Base-by-base conservation (phyloP, 805 yeast species). In the Metschnikowia lunata region DNA sequence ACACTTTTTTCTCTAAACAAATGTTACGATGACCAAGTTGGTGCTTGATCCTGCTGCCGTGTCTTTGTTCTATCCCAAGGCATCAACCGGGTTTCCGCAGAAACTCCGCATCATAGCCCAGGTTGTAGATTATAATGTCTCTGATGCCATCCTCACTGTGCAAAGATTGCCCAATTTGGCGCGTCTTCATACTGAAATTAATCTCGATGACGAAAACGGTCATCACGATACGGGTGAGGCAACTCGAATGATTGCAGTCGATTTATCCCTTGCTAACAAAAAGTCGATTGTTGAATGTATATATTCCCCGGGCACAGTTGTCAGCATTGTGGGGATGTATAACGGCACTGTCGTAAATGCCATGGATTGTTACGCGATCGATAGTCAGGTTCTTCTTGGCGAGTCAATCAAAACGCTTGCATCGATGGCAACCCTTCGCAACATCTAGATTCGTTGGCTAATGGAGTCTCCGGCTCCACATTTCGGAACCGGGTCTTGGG, bases 91-190 rank as follows among this genome's bases (percentile, higher is more conserved):
- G 7, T 33, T 39, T 7, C 51, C 56, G 2, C 49, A 45, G 14
- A 47, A 61, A 35, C 49, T 67, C 4, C 52, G 72, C 15, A 37
- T 65, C 12, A 34, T 67, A 7, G 66, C 55, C 5, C 72, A 67
- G 44, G 62, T 63, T 10, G 45, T 53, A 14, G 51, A 46, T 11
- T 62, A 60, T 39, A 46, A 44, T 30, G 47, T 37, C 7, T 18
- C 43, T 8, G 42, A 39, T 6, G 47, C 56, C 9, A 34, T 34
- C 5, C 44, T 61, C 23, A 28, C 40, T 11, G 49, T 63, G 14
- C 34, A 46, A 10, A 51, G 50, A 30, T 37, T 59, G 7, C 55
- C 62, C 32, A 58, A 53, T 23, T 28, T 57, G 13, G 55, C 49
- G 7, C 42, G 36, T 8, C 46, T 47, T n/a, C 49, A 49, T 39